phyloP scores from a whole-genome alignment of 2,329 filamentous ascomycete species.

The Plenodomus biglobosus region DNA sequence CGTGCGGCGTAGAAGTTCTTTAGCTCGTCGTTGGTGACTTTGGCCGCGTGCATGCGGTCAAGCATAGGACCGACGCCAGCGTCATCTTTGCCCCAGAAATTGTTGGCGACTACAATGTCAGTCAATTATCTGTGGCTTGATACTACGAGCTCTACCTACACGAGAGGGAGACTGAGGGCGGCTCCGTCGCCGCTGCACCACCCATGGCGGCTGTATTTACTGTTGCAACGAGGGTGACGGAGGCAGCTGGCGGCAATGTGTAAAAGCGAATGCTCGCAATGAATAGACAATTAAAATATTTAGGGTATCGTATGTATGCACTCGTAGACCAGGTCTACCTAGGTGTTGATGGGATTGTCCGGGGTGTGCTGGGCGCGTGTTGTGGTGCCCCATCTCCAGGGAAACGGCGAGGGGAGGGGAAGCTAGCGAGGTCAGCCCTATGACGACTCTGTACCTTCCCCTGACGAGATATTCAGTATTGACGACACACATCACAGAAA shows the following conservation, averaged over 20 bases:
- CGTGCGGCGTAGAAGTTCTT: constrained; percentile 89
- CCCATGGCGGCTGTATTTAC: constrained; percentile 56
- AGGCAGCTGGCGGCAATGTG: constrained; percentile 11
- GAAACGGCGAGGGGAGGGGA: constrained; percentile 24
- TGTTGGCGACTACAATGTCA: constrained; percentile 81
- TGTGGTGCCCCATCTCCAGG: constrained; percentile 26
- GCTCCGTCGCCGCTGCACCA: constrained; percentile 59
- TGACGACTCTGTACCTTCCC: constrained; percentile 6
- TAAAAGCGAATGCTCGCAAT: constrained; percentile 19
- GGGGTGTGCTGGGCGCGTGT: constrained; percentile 21
- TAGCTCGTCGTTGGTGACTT: constrained; percentile 85
- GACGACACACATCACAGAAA: not conserved
- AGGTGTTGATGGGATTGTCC: constrained; percentile 26
- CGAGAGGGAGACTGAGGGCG: constrained; percentile 67
- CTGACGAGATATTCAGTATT: not conserved
- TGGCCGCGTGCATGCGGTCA: constrained; percentile 91
- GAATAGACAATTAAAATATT: constrained; percentile 21
- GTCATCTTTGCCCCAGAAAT: constrained; percentile 99
- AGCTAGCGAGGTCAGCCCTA: constrained; percentile 19
- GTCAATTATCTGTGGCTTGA: constrained; percentile 13
- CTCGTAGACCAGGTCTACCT: constrained; percentile 1
- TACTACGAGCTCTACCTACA: constrained; percentile 52
- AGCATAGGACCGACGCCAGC: constrained; percentile 89
- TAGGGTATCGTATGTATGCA: constrained; percentile 6
- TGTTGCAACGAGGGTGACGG: constrained; percentile 22